These are phyloP conservation scores for Babesia bigemina DNA, from an alignment of 169 alveolate species.

Conservation along the genomic window DNA sequence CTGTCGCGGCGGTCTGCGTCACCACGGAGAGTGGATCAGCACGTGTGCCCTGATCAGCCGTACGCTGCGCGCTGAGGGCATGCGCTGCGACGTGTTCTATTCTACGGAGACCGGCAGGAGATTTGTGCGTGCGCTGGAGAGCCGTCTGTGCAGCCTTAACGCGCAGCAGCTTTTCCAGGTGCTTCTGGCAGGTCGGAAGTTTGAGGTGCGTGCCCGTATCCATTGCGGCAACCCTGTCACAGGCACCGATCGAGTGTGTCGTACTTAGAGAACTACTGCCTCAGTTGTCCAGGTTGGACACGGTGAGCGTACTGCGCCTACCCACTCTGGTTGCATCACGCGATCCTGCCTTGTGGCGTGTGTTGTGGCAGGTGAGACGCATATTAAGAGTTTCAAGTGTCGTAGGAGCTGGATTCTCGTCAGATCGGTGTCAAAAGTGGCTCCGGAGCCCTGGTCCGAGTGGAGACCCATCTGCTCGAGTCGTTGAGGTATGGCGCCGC, in stretches of 20 bases:
- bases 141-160: constrained; percentile 47
- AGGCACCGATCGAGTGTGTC: constrained; percentile 5
- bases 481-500: not conserved
- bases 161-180: constrained; percentile 40
- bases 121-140: constrained; percentile 45
- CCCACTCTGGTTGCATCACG: constrained; percentile 1
- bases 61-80: constrained; percentile 4
- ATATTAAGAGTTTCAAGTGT: not conserved
- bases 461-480: not conserved
- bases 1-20: constrained; percentile 58
- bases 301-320: constrained; percentile 10
- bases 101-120: constrained; percentile 28
- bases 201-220: constrained; percentile 11
- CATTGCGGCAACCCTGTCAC: too few species aligned
- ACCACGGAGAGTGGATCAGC: constrained; percentile 63
- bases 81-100: constrained; percentile 14
- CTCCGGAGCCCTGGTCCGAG: not conserved
- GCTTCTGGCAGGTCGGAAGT: constrained; percentile 23
- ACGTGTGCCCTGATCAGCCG: constrained; percentile 22
- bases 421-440: not conserved
- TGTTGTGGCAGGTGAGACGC: not conserved
- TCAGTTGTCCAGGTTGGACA: not conserved
- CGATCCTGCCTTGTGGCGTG: constrained; percentile 14
- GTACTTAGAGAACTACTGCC: not conserved
- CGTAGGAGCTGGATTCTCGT: constrained; percentile 13